Evolutionary conservation across 1,284 basidiomycete species (phyloP), one percentile per base, ranked within the genome.

Genomic region (Acaromyces ingoldii): DNA sequence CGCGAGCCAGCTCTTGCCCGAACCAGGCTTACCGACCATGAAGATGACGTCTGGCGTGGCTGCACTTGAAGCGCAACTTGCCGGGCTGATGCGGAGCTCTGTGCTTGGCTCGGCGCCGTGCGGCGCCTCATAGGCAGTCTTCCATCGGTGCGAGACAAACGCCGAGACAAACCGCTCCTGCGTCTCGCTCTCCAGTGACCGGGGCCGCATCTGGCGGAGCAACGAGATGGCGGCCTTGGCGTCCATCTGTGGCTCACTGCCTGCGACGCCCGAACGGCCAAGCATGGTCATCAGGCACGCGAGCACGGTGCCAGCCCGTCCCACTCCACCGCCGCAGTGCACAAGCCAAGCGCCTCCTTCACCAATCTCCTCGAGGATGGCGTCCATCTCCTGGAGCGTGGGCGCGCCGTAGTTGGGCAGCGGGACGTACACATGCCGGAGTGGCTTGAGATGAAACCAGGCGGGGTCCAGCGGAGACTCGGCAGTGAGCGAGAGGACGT

Each of bases 321-420:
- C 83, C 60, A 83, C 83, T 1, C 83, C 83, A 2, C 82, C 83
- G 15, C 82, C 83, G 62, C 83, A 84, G 59, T 84, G 83, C 9
- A 84, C 75, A 6, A 84, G 71, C n/a, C 82, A 82, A 81, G 5
- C 79, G 67, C 10, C 81, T 80, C 19, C 71, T 68, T 13, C 76
- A 4, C 24, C 19, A 22, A 25, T 47, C 22, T 38, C 71, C 39
- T 82, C 79, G 4, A 77, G 71, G 33, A 34, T 34, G 11, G 7
- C 21, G 17, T 49, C 46, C 46, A 49, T 39, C 59, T 84, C 82
- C 67, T 83, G 82, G 44, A 84, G 76, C 0, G 80, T 81, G 7
- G 82, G 83, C 6, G 82, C 78, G 26, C 78, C 66, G 52, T 77
- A 81, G 67, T 84, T 83, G 11, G 78, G 76, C 9, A 85, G 72